Evolutionary conservation across 2,329 filamentous ascomycete species (phyloP), one percentile per base, ranked within the genome.

Genomic region (Talaromyces amestolkiae): DNA sequence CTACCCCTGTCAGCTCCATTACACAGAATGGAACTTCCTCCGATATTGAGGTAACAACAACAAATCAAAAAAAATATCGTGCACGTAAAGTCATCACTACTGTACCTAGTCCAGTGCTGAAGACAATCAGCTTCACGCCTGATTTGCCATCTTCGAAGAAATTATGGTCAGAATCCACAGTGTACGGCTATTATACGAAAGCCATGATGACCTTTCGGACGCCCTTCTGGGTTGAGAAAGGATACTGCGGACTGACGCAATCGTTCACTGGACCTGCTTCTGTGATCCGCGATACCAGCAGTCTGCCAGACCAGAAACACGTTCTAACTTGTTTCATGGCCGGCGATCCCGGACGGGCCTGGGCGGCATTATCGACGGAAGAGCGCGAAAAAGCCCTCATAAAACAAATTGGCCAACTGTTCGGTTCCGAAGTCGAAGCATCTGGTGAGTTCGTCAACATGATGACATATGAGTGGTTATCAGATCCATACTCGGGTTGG

Each of bases 71-170:
- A 13, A 24, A 19, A 7, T 76, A 79, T 61, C 66, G 69, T 6
- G 81, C 79, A 2, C 75, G 76, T 15, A 82, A 81, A 43, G 79
- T 85, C 17, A 82, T 87, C 59, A 70, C 81, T 0, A 80, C 84
- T 0, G 72, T 86, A 0, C 82, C 85, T 0, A 81, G 78, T 2
- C 80, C 84, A 0, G 73, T 82, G 0, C 75, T 82, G 24, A 77
- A 78, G 39, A 76, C 72, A 7, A 82, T 88, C 37, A 63, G 49
- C 0, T 87, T 87, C 71, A 61, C 71, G 0, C 85, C 86, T 0
- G 64, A 75, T 0, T 76, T 88, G 0, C 81, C 82, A 0, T 37
- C 68, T 0, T 66, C 69, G 1, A 85, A 84, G 68, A 70, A 82
- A 35, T 69, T 73, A 6, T 43, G 27, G 24, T 47, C 24, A 24